Evolutionary conservation across 352 stramenopile species (phyloP).

Genomic region (Pythium dissotocum): DNA sequence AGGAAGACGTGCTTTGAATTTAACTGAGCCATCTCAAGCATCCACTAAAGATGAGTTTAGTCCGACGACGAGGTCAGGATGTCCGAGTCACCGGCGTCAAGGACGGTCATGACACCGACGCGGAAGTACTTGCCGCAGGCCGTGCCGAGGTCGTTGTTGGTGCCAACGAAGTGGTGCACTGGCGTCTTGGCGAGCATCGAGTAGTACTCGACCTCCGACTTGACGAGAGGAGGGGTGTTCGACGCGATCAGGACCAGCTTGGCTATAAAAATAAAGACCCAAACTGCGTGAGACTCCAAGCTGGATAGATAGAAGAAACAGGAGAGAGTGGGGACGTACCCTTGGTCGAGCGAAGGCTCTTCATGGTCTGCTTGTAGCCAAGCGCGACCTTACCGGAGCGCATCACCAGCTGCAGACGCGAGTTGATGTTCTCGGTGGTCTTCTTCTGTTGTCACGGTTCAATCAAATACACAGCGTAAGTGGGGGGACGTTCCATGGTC

Average conservation of each 20-base stretch:
- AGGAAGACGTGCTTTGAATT: constrained; percentile 10
- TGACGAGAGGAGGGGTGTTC: constrained; percentile 98
- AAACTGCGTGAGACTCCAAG: neutral
- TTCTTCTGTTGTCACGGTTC: constrained; percentile 90
- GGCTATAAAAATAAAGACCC: constrained; percentile 37
- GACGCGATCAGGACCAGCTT: constrained; percentile 98
- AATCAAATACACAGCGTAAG: constrained; percentile 24
- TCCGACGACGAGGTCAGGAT: constrained; percentile 91
- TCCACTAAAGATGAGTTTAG: constrained; percentile 36
- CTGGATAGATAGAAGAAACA: too few species aligned
- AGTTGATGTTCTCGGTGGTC: constrained; percentile 99
- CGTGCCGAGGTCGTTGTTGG: constrained; percentile 98
- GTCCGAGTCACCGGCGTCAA: constrained; percentile 98
- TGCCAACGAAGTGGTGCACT: constrained; percentile 98
- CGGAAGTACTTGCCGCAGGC: constrained; percentile 99
- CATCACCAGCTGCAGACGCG: constrained; percentile 99
- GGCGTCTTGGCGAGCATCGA: constrained; percentile 99
- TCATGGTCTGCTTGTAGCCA: constrained; percentile 98
- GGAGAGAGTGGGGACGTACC: constrained; percentile 34
- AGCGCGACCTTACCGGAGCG: constrained; percentile 98
- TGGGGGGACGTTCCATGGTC: constrained; percentile 15
- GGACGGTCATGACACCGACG: constrained; percentile 95
- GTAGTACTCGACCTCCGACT: constrained; percentile 99
- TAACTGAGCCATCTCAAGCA: neutral
- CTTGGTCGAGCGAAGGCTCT: constrained; percentile 95